A percentile compares a stretch with the other conserved stretches of the same genome.
Conservation (phyloP, 2,329 filamentous ascomycete genomes). For the Ophiognomonia clavigignenti-juglandacearum region DNA sequence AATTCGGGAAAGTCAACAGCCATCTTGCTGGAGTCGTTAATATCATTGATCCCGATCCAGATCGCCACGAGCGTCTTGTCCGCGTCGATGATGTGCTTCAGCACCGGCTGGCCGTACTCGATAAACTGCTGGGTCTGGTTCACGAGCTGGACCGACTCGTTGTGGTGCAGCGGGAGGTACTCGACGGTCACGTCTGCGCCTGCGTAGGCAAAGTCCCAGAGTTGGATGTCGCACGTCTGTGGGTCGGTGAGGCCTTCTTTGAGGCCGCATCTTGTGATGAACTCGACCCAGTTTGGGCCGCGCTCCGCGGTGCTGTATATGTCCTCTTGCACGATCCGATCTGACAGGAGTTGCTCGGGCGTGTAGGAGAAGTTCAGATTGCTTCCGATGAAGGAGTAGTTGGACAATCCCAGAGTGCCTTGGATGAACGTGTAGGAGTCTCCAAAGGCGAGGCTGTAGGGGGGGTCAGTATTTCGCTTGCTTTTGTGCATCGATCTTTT, state of each 20-base stretch:
- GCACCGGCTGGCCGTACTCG: conserved; percentile 36
- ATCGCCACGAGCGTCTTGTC: conserved; percentile 40
- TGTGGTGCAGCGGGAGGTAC: conserved; percentile 45
- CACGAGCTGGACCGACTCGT: conserved; percentile 42
- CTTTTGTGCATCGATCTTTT: background rate
- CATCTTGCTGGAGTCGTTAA: conserved; percentile 42
- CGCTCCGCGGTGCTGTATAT: conserved; percentile 45
- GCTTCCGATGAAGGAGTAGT: conserved; percentile 52
- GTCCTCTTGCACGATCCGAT: conserved; percentile 46
- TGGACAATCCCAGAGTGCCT: conserved; percentile 43
- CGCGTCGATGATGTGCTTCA: conserved; percentile 27
- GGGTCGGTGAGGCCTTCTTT: conserved; percentile 37
- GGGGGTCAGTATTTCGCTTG: background rate
- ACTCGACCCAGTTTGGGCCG: conserved; percentile 51
- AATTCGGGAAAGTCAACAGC: conserved; percentile 37
- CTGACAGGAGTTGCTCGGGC: conserved; percentile 34
- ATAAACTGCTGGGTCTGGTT: conserved; percentile 46
- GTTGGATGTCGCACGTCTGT: conserved; percentile 36
- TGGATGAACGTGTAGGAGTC: conserved; percentile 50
- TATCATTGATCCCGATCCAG: conserved; percentile 55
- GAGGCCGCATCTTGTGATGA: conserved; percentile 45
- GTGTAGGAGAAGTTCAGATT: conserved; percentile 41
- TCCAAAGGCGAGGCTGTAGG: conserved; percentile 38
- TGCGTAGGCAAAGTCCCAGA: conserved; percentile 54
- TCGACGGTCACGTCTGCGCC: conserved; percentile 43